Conservation (phyloP, 2,329 filamentous ascomycete species). For the Sarocladium strictum region DNA sequence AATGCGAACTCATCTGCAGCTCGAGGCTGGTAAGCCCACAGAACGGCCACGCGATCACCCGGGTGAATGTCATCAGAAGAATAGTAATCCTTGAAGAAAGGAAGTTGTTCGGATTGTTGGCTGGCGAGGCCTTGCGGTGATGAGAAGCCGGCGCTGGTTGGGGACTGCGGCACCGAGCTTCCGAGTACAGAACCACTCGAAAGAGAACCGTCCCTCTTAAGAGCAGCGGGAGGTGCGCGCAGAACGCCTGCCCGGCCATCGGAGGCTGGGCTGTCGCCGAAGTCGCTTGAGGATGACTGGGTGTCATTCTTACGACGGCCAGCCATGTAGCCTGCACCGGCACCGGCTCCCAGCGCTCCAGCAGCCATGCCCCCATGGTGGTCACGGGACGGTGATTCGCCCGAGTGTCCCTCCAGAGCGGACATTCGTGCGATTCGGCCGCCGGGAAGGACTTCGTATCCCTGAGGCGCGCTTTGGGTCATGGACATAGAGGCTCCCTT, state of each 20-base stretch:
- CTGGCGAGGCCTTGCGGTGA: slow-evolving; percentile 79
- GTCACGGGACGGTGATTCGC: slow-evolving; percentile 45
- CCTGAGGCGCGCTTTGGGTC: slow-evolving; percentile 34
- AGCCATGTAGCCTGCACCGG: slow-evolving; percentile 40
- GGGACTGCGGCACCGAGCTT: slow-evolving; percentile 66
- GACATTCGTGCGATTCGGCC: slow-evolving; percentile 95
- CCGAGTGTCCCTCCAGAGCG: slow-evolving; percentile 72
- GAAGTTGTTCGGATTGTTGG: slow-evolving; percentile 90
- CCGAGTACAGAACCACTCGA: slow-evolving; percentile 77
- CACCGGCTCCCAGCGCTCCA: slow-evolving; percentile 35
- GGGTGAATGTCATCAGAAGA: slow-evolving; percentile 94
- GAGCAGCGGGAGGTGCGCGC: slow-evolving; percentile 50
- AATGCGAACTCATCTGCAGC: slow-evolving; percentile 89
- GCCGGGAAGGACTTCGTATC: slow-evolving; percentile 73
- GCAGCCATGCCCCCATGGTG: slow-evolving; percentile 40
- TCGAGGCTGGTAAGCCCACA: slow-evolving; percentile 96
- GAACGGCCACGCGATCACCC: slow-evolving; percentile 78
- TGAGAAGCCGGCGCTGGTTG: slow-evolving; percentile 68
- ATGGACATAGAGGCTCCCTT: slow-evolving; percentile 39
- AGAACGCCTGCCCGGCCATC: slow-evolving; percentile 51
- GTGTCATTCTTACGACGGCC: slow-evolving; percentile 46
- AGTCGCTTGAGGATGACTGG: slow-evolving; percentile 65
- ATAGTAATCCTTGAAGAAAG: slow-evolving; percentile 98
- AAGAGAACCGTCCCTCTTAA: slow-evolving; percentile 77
- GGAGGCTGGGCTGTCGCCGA: slow-evolving; percentile 66